Percentiles rank a stretch among this genome's conserved stretches.
Evolutionary conservation across 176 grass and related monocot species (phyloP).

Genomic region (Alloteropsis semialata): DNA sequence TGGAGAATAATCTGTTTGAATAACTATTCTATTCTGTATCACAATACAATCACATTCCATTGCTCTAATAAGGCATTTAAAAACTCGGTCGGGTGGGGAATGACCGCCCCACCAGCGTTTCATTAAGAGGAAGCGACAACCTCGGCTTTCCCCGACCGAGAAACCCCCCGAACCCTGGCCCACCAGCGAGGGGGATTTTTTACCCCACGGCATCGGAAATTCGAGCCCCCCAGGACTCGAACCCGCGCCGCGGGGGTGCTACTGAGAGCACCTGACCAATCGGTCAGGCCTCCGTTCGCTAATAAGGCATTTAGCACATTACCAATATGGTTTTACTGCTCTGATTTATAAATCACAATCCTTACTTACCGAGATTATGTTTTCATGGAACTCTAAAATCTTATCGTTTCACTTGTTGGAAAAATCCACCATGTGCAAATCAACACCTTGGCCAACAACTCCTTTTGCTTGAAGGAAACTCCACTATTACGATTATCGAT

Average conservation of each 20-base stretch:
- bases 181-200: no score
- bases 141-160: no score
- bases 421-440: background rate
- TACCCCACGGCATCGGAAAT: no score
- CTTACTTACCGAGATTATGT: background rate
- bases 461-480: background rate
- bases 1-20: background rate
- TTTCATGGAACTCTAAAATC: background rate
- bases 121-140: no score
- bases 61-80: background rate
- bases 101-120: no score
- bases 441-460: background rate
- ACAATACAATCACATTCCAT: background rate
- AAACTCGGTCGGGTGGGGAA: no score
- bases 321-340: background rate
- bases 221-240: no score
- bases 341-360: background rate
- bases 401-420: background rate
- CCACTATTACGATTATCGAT: background rate
- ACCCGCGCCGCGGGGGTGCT: no score
- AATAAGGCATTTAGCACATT: background rate
- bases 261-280: no score
- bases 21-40: background rate
- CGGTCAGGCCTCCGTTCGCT: no score
- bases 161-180: no score